phyloP scores from a whole-genome alignment of 2,329 filamentous ascomycete species.

The Diaporthe longicolla region DNA sequence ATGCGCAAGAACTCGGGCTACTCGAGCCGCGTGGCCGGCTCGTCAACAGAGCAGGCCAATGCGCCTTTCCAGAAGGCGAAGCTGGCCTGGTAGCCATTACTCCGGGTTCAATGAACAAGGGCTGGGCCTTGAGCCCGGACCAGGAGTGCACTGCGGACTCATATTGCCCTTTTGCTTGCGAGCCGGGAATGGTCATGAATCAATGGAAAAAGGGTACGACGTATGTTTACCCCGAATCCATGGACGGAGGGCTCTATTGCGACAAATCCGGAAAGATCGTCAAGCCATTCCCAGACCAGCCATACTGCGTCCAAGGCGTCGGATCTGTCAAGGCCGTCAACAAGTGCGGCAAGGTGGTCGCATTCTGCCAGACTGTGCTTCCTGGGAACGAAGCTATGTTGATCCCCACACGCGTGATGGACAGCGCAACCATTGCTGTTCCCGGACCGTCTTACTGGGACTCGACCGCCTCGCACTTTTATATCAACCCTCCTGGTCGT shows the following conservation, averaged over 20 bases:
- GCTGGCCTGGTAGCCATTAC: conserved; percentile 78
- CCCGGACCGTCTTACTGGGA: conserved; percentile 80
- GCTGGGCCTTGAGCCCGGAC: conserved; percentile 86
- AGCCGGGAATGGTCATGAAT: conserved; percentile 80
- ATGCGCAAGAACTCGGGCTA: conserved; percentile 36
- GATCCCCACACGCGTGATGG: conserved; percentile 79
- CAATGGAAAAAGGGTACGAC: conserved; percentile 82
- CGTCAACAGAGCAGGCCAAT: conserved; percentile 69
- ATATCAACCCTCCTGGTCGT: conserved; percentile 82
- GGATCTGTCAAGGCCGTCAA: conserved; percentile 77
- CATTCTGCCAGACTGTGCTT: conserved; percentile 85
- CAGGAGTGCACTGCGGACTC: conserved; percentile 75
- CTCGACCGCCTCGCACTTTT: conserved; percentile 82
- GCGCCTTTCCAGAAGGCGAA: conserved; percentile 76
- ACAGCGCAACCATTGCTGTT: conserved; percentile 74
- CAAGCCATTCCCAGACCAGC: conserved; percentile 77
- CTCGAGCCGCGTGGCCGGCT: conserved; percentile 44
- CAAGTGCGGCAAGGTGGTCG: conserved; percentile 72
- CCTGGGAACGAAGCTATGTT: conserved; percentile 87
- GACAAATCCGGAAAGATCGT: conserved; percentile 74
- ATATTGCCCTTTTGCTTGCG: conserved; percentile 85
- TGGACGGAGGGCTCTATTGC: conserved; percentile 84
- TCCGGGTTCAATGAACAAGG: conserved; percentile 74
- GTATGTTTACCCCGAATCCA: conserved; percentile 79
- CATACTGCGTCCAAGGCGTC: conserved; percentile 79